Evolutionary conservation across 116 monocot genomes (phyloP).

Genomic region (Trichopus zeylanicus): DNA sequence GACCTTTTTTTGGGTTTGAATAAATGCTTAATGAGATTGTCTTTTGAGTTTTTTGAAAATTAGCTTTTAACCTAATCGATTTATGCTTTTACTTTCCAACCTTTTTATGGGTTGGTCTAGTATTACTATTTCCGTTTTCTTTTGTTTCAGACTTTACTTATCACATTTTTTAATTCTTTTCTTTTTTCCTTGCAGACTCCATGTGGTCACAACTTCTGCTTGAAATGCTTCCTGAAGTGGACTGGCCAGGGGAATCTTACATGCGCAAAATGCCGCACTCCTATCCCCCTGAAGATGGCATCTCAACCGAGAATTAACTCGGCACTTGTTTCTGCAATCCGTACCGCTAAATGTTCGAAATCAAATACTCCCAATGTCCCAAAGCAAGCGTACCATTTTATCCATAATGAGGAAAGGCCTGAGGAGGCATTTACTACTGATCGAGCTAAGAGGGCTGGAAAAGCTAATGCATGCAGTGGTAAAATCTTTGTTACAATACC

Average conservation of each 20-base stretch:
- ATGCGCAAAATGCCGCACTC: slow-evolving; percentile 71
- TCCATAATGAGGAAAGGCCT: slow-evolving; percentile 76
- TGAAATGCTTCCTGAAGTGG: slow-evolving; percentile 95
- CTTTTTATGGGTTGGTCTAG: too few species aligned
- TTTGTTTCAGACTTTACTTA: background rate
- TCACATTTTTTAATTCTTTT: too few species aligned
- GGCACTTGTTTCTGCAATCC: slow-evolving; percentile 63
- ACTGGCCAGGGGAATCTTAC: slow-evolving; percentile 42
- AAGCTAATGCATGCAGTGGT: slow-evolving; percentile 86
- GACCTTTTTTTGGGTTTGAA: too few species aligned
- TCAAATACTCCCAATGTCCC: slow-evolving; percentile 17
- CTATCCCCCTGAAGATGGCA: slow-evolving; percentile 59
- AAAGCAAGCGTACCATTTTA: slow-evolving; percentile 35
- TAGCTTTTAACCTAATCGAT: too few species aligned
- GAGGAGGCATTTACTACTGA: slow-evolving; percentile 92
- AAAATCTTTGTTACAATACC: slow-evolving; percentile 66
- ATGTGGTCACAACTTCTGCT: slow-evolving; percentile 93
- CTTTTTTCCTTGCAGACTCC: slow-evolving; percentile 55
- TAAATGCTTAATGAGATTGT: too few species aligned
- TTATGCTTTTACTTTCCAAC: too few species aligned
- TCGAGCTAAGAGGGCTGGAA: slow-evolving; percentile 73
- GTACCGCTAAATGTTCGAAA: slow-evolving; percentile 66
- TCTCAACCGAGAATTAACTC: slow-evolving; percentile 75
- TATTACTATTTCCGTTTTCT: background rate
- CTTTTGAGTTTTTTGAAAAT: too few species aligned